These are phyloP conservation scores for Sindora glabra DNA, from an alignment of 306 rosid genomes.

Conservation along the genomic window DNA sequence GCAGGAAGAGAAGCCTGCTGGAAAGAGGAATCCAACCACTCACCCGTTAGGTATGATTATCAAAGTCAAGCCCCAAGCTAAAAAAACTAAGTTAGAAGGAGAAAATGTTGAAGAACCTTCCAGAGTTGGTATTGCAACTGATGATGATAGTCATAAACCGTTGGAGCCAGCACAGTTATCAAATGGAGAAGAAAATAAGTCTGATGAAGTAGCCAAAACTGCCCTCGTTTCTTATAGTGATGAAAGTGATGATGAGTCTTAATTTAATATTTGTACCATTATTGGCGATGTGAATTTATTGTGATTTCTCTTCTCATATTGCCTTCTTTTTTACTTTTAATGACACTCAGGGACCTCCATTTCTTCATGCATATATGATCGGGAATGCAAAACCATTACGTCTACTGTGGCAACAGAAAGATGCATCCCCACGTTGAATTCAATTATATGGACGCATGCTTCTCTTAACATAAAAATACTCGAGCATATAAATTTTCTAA, in stretches of 20 bases:
- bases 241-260: constrained; percentile 68
- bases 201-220: constrained; percentile 24
- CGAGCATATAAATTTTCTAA: no score
- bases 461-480: no score
- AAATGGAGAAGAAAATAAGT: constrained; percentile 23
- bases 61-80: constrained; percentile 71
- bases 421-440: no score
- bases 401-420: not conserved
- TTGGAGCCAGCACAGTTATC: constrained; percentile 17
- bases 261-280: constrained; percentile 1
- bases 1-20: constrained; percentile 57
- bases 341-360: not conserved
- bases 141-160: constrained; percentile 16
- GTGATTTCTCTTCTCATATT: not conserved
- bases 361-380: constrained; percentile 5
- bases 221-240: constrained; percentile 84
- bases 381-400: not conserved
- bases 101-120: constrained; percentile 27
- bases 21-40: constrained; percentile 45
- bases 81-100: constrained; percentile 57
- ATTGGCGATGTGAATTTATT: not conserved
- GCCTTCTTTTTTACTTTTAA: not conserved
- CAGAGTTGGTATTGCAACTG: constrained; percentile 4
- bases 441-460: no score
- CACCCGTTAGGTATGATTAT: constrained; percentile 52